Evolutionary conservation across 2,329 filamentous ascomycete species (phyloP), one percentile per base, ranked within the genome.

Genomic region (Ophiobolus disseminans): DNA sequence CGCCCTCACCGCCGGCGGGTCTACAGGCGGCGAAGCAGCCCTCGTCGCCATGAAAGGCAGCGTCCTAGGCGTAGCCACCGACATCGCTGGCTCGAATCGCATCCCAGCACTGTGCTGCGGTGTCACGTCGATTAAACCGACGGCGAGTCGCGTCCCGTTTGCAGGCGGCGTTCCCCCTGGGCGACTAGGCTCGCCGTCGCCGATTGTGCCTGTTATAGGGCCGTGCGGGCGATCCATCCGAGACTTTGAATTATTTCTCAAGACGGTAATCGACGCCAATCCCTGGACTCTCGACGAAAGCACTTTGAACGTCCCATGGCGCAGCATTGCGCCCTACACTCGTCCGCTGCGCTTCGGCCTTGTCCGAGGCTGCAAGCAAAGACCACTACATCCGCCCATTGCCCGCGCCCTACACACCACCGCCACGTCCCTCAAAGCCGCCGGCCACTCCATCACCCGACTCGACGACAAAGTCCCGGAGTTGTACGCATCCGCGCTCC

Each of bases 21-120:
- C 80, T 8, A 84, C 82, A 0, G 87, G 87, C 9, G 87, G 87
- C 10, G 86, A 88, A 64, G 85, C 79, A 0, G 83, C 81, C 0
- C 68, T 87, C 8, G 59, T 87, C 16, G 81, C 80, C 4, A 78
- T 87, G 74, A 76, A 78, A 21, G 85, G 85, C 0, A 80, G 76
- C 23, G 75, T 83, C 42, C 60, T 88, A 1, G 86, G 86, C 1
- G 76, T 87, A 10, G 84, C 83, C 0, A 87, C 85, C 0, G 86
- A 88, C 68, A 78, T 87, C 37, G 80, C 78, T 1, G 80, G 80
- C 1, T 77, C 73, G 44, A 86, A 95, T 65, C 85, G 86, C 62
- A 94, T 97, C 68, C 93, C 89, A 72, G 89, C 96, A 45, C 91
- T 96, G 62, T 92, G 92, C 74, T 73, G 74, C 40, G 70, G 70